Conservation (phyloP, 2,329 filamentous ascomycete species). For the Botrytis hyacinthi region DNA sequence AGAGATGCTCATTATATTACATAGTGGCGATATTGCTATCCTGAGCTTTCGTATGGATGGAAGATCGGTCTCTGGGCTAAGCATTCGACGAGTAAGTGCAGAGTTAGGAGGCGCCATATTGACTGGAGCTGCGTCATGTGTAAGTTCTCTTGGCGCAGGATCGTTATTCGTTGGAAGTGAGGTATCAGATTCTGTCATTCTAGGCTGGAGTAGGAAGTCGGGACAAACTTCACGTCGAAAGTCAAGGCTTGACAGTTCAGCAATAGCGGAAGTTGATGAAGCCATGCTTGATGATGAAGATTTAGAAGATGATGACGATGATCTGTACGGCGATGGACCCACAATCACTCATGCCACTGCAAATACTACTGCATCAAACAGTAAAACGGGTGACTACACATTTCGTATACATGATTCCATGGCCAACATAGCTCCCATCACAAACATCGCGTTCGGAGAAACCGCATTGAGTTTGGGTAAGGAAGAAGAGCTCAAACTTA, state of each 20-base stretch:
- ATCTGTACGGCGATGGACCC: constrained; percentile 62
- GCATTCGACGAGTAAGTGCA: constrained; percentile 61
- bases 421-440: constrained; percentile 75
- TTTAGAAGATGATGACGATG: constrained; percentile 56
- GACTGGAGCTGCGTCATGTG: constrained; percentile 63
- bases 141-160: constrained; percentile 65
- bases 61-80: constrained; percentile 82
- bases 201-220: constrained; percentile 74
- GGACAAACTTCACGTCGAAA: constrained; percentile 61
- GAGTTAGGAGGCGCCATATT: constrained; percentile 64
- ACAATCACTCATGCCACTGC: constrained; percentile 40
- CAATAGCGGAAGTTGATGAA: constrained; percentile 55
- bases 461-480: constrained; percentile 45
- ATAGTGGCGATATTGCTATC: constrained; percentile 70
- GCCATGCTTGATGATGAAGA: constrained; percentile 45
- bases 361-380: constrained; percentile 39
- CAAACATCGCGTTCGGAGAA: constrained; percentile 68
- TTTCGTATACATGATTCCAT: constrained; percentile 79
- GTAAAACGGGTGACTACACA: constrained; percentile 60
- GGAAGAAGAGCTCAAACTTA: constrained; percentile 46
- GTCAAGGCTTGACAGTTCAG: constrained; percentile 51
- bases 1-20: constrained; percentile 80
- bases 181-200: constrained; percentile 72
- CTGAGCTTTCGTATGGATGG: constrained; percentile 86
- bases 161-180: constrained; percentile 84